These are phyloP conservation scores for Debaryomyces psychrophilus DNA, from an alignment of 1,139 yeast species.

Conservation along the genomic window DNA sequence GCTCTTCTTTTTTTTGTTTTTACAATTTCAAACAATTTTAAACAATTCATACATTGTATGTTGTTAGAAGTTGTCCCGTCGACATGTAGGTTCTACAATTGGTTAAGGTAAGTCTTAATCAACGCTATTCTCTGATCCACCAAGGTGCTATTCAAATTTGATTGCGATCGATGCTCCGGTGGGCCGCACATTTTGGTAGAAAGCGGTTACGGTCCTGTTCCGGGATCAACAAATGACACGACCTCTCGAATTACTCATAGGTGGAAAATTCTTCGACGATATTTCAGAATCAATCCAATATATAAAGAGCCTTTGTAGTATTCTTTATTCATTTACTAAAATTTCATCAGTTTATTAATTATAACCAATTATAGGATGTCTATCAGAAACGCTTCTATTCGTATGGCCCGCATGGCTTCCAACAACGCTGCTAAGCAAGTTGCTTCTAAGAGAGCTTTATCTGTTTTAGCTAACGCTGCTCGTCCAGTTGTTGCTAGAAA, in stretches of 20 bases:
- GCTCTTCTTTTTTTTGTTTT: not conserved
- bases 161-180: constrained; percentile 5
- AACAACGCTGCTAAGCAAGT: constrained; percentile 52
- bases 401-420: constrained; percentile 65
- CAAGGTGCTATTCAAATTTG: not conserved
- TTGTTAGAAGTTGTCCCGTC: not conserved
- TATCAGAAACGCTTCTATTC: constrained; percentile 63
- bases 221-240: constrained; percentile 7
- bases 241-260: constrained; percentile 10
- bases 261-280: constrained; percentile 9
- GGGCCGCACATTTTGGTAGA: constrained; percentile 1
- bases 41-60: not conserved
- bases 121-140: not conserved
- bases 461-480: constrained; percentile 57
- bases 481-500: constrained; percentile 48
- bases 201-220: constrained; percentile 15
- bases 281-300: not conserved
- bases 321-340: constrained; percentile 5
- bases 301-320: constrained; percentile 5
- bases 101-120: too few relatives aligned
- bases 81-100: too few relatives aligned
- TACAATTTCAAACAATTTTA: too few relatives aligned
- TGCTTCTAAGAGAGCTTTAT: constrained; percentile 66
- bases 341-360: constrained; percentile 7
- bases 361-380: constrained; percentile 42